A percentile compares a stretch with the other conserved stretches of the same genome.
Conservation (phyloP, 2,329 filamentous ascomycete species). For the Claviceps monticola region DNA sequence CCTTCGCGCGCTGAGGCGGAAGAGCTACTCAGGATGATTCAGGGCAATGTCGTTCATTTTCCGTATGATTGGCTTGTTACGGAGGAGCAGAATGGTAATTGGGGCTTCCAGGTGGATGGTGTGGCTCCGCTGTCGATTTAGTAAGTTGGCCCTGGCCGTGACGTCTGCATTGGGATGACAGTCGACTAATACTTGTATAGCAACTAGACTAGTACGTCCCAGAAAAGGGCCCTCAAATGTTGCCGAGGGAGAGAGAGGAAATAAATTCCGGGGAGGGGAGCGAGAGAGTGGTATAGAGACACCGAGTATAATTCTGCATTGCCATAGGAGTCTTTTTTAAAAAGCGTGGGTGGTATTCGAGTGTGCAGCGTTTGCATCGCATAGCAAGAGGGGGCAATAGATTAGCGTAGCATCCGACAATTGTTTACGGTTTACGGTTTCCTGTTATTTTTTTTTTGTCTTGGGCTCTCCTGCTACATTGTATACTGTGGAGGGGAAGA, state of each 20-base stretch:
- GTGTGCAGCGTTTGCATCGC: not conserved
- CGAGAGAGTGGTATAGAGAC: not conserved
- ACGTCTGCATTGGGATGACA: no score
- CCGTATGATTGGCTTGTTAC: constrained; percentile 91
- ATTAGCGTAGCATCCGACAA: no score
- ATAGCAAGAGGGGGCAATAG: not conserved
- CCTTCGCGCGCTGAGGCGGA: constrained; percentile 65
- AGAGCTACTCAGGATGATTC: constrained; percentile 64
- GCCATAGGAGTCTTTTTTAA: not conserved
- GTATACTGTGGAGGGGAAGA: no score
- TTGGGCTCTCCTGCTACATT: no score
- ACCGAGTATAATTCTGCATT: constrained; percentile 18
- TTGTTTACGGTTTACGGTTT: no score
- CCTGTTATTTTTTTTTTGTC: no score
- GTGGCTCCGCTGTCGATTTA: constrained; percentile 96
- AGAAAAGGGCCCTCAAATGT: no score
- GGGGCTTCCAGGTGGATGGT: constrained; percentile 93
- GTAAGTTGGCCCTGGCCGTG: constrained; percentile 36
- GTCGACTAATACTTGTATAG: not conserved
- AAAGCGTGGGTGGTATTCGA: no score
- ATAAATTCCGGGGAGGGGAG: not conserved
- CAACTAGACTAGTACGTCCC: not conserved
- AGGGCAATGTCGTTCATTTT: constrained; percentile 82
- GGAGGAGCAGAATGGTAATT: constrained; percentile 87
- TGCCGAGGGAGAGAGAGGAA: no score